Percentiles rank a stretch among this genome's conserved stretches.
Conservation (phyloP, 1,284 basidiomycete species). For the Ceratorhiza oryzae-sativae region DNA sequence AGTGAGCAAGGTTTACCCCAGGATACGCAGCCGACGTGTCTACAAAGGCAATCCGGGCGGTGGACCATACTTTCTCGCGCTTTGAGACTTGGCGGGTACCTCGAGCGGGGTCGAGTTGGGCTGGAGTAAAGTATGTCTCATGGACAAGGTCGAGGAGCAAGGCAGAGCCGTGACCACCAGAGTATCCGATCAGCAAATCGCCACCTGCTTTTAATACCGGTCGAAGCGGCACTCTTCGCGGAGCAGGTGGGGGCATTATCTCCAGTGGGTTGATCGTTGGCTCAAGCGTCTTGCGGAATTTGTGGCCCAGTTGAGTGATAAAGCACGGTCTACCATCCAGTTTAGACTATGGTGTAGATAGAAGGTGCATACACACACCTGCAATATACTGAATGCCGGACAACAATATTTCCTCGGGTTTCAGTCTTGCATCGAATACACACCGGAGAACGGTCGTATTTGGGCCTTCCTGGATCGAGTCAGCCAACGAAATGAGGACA, state of each 20-base stretch:
- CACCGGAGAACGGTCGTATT: constrained; percentile 66
- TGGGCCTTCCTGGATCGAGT: constrained; percentile 59
- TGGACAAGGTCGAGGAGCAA: constrained; percentile 73
- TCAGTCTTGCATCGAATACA: constrained; percentile 75
- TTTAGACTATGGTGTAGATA: neutral
- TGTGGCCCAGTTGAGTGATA: constrained; percentile 63
- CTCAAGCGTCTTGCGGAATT: constrained; percentile 71
- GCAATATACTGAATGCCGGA: constrained; percentile 83
- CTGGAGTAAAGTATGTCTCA: constrained; percentile 62
- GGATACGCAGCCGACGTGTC: constrained; percentile 69
- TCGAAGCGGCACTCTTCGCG: constrained; percentile 45
- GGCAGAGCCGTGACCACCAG: constrained; percentile 76
- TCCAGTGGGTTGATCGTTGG: constrained; percentile 66
- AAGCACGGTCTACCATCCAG: constrained; percentile 67
- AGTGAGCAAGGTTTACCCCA: constrained; percentile 56
- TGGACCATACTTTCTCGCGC: constrained; percentile 64
- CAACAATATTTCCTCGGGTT: constrained; percentile 67
- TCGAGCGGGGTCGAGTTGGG: constrained; percentile 46
- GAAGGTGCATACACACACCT: constrained; percentile 58
- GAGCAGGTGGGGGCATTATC: constrained; percentile 13
- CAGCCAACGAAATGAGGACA: neutral
- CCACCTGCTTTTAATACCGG: constrained; percentile 66
- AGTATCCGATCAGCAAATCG: constrained; percentile 69
- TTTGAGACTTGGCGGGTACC: constrained; percentile 59
- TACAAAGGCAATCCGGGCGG: constrained; percentile 69